These are phyloP conservation scores for Phytophthora fragariaefolia DNA, from an alignment of 352 stramenopile species.

Conservation along the genomic window DNA sequence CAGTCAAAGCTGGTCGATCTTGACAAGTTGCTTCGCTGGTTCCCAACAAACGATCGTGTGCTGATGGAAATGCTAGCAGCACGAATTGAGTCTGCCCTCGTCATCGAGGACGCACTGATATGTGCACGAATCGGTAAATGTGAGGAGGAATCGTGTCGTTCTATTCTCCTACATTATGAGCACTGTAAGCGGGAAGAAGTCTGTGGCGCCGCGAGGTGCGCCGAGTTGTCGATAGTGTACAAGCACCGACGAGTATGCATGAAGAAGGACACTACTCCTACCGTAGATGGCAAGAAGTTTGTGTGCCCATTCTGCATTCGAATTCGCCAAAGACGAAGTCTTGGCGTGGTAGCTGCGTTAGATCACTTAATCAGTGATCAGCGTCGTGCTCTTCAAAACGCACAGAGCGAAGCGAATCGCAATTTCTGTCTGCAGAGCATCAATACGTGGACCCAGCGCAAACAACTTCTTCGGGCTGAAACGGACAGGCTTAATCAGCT, in stretches of 20 bases:
- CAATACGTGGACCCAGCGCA: slow-evolving; percentile 34
- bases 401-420: slow-evolving; percentile 33
- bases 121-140: slow-evolving; percentile 46
- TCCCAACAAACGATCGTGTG: slow-evolving; percentile 35
- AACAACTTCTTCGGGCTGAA: slow-evolving; percentile 25
- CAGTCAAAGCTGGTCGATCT: slow-evolving; percentile 29
- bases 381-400: slow-evolving; percentile 29
- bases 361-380: slow-evolving; percentile 46
- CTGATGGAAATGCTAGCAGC: slow-evolving; percentile 34
- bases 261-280: slow-evolving; percentile 21
- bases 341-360: slow-evolving; percentile 34
- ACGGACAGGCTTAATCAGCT: slow-evolving; percentile 43
- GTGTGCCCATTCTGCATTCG: slow-evolving; percentile 57
- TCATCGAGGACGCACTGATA: slow-evolving; percentile 49
- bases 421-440: slow-evolving; percentile 53
- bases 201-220: slow-evolving; percentile 39
- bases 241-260: slow-evolving; percentile 38
- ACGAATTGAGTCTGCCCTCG: slow-evolving; percentile 38
- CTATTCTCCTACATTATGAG: slow-evolving; percentile 37
- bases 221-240: slow-evolving; percentile 31
- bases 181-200: slow-evolving; percentile 42
- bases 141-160: slow-evolving; percentile 32
- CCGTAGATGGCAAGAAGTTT: slow-evolving; percentile 14
- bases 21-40: slow-evolving; percentile 40
- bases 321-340: slow-evolving; percentile 40